Conservation (phyloP, 352 stramenopile species). For the Phytophthora citrophthora region DNA sequence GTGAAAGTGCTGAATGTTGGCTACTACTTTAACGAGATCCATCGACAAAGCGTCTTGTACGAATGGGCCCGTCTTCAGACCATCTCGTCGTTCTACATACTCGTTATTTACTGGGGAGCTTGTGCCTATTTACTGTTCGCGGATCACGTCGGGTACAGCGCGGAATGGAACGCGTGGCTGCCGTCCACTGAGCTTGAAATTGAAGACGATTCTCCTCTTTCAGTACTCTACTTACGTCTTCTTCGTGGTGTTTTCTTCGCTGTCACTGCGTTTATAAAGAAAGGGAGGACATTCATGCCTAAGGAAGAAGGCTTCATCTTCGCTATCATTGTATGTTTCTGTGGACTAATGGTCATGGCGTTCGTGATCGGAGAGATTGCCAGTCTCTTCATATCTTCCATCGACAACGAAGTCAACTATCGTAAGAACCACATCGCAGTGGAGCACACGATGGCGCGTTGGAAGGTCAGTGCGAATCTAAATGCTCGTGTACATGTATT, state of each 20-base stretch:
- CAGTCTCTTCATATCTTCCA: constrained; percentile 72
- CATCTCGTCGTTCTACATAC: not conserved
- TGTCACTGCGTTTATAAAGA: constrained; percentile 70
- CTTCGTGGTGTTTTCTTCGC: constrained; percentile 63
- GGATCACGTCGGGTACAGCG: constrained; percentile 14
- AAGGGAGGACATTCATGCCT: constrained; percentile 44
- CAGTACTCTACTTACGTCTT: constrained; percentile 32
- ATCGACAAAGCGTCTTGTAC: not conserved
- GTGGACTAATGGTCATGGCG: constrained; percentile 57
- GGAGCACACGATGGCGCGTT: constrained; percentile 54
- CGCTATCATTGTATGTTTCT: constrained; percentile 61
- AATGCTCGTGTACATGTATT: constrained; percentile 54
- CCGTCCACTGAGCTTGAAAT: constrained; percentile 14
- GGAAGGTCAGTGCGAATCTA: constrained; percentile 47
- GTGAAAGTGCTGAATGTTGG: not conserved
- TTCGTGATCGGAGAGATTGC: constrained; percentile 81
- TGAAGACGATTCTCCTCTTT: not conserved
- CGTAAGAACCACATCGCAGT: constrained; percentile 69
- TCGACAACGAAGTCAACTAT: constrained; percentile 68
- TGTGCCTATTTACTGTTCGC: not conserved
- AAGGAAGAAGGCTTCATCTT: constrained; percentile 48
- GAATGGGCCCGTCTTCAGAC: not conserved
- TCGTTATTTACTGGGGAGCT: not conserved
- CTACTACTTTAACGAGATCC: not conserved
- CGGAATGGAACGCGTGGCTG: constrained; percentile 61